Conservation (phyloP, 441 rosid genomes). For the Pelargonium citronellum region DNA sequence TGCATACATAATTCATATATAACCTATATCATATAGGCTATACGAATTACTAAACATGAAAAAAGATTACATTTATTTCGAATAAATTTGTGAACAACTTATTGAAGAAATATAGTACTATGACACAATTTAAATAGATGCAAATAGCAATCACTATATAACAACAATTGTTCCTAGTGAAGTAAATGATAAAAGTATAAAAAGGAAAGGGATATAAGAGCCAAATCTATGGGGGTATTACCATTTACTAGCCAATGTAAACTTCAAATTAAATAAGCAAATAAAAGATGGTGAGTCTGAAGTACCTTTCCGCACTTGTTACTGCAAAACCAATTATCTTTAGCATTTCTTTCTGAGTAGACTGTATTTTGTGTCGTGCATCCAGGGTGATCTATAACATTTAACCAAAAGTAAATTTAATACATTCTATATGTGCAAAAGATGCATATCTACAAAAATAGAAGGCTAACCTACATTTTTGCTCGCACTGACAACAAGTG, state of each 20-base stretch:
- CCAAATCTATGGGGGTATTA: not conserved
- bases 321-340: slow-evolving; percentile 60
- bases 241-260: not conserved
- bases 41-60: too few species aligned
- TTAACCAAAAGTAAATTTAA: slow-evolving; percentile 19
- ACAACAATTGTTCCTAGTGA: not conserved
- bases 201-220: not conserved
- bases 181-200: not conserved
- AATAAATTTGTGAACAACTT: not conserved
- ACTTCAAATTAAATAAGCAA: not conserved
- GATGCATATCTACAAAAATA: not conserved
- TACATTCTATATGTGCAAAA: slow-evolving; percentile 9
- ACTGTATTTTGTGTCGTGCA: slow-evolving; percentile 34
- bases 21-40: too few species aligned
- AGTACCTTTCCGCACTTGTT: slow-evolving; percentile 56
- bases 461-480: slow-evolving; percentile 44
- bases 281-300: slow-evolving; percentile 14
- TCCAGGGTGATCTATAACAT: slow-evolving; percentile 47
- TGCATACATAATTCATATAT: not conserved
- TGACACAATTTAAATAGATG: not conserved
- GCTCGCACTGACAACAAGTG: slow-evolving; percentile 62
- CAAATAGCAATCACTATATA: not conserved
- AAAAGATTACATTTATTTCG: not conserved
- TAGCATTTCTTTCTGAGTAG: slow-evolving; percentile 21
- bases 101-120: not conserved